A percentile compares a stretch with the other conserved stretches of the same genome.
phyloP scores from a whole-genome alignment of 306 rosid genomes.

The Fragaria nilgerrensis region DNA sequence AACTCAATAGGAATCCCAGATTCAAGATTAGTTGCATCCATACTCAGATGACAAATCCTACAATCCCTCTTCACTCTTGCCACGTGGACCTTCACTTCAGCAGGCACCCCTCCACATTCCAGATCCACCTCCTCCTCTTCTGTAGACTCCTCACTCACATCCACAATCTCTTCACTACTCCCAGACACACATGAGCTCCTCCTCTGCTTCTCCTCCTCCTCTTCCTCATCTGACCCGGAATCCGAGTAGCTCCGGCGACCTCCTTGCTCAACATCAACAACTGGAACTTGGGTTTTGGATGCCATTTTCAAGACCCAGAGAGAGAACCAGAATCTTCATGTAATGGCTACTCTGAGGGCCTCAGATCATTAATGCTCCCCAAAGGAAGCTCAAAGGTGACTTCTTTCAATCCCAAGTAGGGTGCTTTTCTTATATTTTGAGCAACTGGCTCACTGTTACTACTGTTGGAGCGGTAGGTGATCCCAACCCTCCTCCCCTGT shows the following conservation, averaged over 20 bases:
- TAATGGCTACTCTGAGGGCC: conserved; percentile 35
- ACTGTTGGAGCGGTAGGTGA: conserved; percentile 33
- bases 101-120: conserved; percentile 36
- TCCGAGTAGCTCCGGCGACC: conserved; percentile 38
- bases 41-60: conserved; percentile 71
- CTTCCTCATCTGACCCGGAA: background rate
- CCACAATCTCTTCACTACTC: conserved; percentile 48
- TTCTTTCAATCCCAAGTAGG: conserved; percentile 21
- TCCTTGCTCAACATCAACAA: conserved; percentile 29
- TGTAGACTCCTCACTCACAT: conserved; percentile 30
- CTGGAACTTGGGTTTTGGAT: conserved; percentile 44
- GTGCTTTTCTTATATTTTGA: conserved; percentile 26
- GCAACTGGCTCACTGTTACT: conserved; percentile 21
- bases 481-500: conserved; percentile 23
- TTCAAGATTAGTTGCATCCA: conserved; percentile 74
- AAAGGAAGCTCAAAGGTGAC: conserved; percentile 34
- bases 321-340: conserved; percentile 61
- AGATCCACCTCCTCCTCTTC: conserved; percentile 59
- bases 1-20: conserved; percentile 81
- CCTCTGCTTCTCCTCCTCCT: conserved; percentile 34
- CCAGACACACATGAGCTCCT: conserved; percentile 33
- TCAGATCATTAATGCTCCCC: conserved; percentile 41
- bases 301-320: conserved; percentile 49
- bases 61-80: conserved; percentile 75
- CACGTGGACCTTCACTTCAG: conserved; percentile 54